These are phyloP conservation scores for Alloascoidea hylecoeti DNA, from an alignment of 805 yeast species.

Conservation along the genomic window DNA sequence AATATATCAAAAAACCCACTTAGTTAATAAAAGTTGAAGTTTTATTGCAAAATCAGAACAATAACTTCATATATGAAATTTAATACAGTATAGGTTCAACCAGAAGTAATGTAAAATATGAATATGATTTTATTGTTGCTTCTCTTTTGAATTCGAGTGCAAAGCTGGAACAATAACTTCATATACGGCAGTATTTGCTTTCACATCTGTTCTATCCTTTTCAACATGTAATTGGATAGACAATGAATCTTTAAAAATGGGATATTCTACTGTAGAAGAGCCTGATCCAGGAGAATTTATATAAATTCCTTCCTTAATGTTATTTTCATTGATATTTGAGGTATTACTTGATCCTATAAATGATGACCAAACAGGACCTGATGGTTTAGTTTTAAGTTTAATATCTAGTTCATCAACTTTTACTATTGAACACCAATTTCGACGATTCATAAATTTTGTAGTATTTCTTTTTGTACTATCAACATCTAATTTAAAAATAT, in stretches of 20 bases:
- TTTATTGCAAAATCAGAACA: no score
- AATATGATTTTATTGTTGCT: no score
- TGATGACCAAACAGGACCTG: constrained; percentile 6
- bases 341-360: neutral
- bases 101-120: no score
- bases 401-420: constrained; percentile 14
- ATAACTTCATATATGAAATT: no score
- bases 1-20: no score
- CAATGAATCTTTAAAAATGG: constrained; percentile 39
- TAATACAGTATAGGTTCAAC: no score
- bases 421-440: constrained; percentile 41
- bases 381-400: neutral
- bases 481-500: constrained; percentile 48
- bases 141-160: no score
- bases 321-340: constrained; percentile 2
- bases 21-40: no score
- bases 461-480: constrained; percentile 34
- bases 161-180: constrained; percentile 50
- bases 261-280: constrained; percentile 21
- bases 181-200: constrained; percentile 47
- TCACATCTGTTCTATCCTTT: constrained; percentile 30
- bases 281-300: constrained; percentile 7
- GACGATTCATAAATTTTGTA: constrained; percentile 35
- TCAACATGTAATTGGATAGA: constrained; percentile 68
- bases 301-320: constrained; percentile 7